A percentile compares a stretch with the other conserved stretches of the same genome.
Conservation (phyloP, 805 yeast species). For the Yarrowia sp. region DNA sequence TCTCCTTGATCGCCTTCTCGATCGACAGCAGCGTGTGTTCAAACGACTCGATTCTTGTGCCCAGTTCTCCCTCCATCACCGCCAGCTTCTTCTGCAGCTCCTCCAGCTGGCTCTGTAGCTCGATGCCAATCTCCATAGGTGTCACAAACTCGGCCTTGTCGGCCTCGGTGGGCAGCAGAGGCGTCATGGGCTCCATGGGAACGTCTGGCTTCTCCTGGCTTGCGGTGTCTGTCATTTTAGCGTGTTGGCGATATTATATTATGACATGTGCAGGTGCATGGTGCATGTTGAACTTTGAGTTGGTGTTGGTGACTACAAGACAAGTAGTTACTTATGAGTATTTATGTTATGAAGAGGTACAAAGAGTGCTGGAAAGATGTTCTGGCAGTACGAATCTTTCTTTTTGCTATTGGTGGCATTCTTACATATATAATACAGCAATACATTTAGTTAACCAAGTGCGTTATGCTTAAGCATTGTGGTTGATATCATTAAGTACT, state of each 20-base stretch:
- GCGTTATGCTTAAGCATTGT: too few relatives aligned
- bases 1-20: constrained; percentile 18
- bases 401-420: too few relatives aligned
- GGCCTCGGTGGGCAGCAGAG: constrained; percentile 16
- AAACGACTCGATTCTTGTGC: constrained; percentile 10
- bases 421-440: too few relatives aligned
- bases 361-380: too few relatives aligned
- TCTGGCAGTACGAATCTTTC: too few relatives aligned
- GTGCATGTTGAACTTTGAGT: neutral
- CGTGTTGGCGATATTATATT: neutral
- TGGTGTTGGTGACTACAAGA: too few relatives aligned
- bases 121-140: constrained; percentile 16
- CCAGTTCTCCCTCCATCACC: constrained; percentile 17
- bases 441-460: too few relatives aligned
- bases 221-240: neutral
- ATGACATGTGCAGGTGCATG: neutral
- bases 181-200: constrained; percentile 8
- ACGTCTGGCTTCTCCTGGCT: neutral
- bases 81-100: constrained; percentile 19
- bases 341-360: too few relatives aligned
- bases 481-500: too few relatives aligned
- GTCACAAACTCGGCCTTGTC: constrained; percentile 24
- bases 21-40: constrained; percentile 5
- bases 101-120: constrained; percentile 12
- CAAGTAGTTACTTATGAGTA: too few relatives aligned